Evolutionary conservation across 148 eudicot genomes (phyloP).

Genomic region (Spergularia bocconei): DNA sequence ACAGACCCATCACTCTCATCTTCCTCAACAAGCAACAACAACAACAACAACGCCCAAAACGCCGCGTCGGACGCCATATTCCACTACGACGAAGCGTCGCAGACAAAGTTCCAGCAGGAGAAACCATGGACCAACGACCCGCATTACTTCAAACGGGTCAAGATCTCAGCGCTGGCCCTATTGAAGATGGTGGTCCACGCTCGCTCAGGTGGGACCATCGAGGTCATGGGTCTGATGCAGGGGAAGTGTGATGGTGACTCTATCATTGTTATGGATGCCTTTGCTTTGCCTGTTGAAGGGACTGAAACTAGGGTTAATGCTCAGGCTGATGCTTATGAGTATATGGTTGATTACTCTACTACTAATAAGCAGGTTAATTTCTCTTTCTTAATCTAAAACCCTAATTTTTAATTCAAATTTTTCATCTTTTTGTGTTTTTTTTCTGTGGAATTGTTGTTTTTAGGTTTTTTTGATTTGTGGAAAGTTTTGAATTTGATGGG

Average conservation of each 20-base stretch:
- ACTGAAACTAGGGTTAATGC: slow-evolving; percentile 99
- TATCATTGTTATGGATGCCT: slow-evolving; percentile 92
- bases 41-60: slow-evolving; percentile 5
- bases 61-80: slow-evolving; percentile 67
- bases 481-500: slow-evolving; percentile 2
- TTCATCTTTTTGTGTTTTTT: background rate
- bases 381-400: background rate
- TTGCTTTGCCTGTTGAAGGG: slow-evolving; percentile 93
- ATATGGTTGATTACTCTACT: slow-evolving; percentile 94
- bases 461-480: background rate
- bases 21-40: slow-evolving; percentile 20
- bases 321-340: slow-evolving; percentile 94
- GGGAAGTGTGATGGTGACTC: slow-evolving; percentile 92
- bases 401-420: background rate
- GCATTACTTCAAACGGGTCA: slow-evolving; percentile 82
- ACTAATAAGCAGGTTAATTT: slow-evolving; percentile 71
- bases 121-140: slow-evolving; percentile 87
- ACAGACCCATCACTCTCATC: slow-evolving; percentile 28
- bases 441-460: background rate
- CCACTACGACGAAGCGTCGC: slow-evolving; percentile 75
- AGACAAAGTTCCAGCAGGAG: slow-evolving; percentile 67
- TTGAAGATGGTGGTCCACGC: slow-evolving; percentile 97
- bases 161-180: slow-evolving; percentile 84
- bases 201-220: slow-evolving; percentile 86
- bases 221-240: slow-evolving; percentile 95